Percentiles rank a stretch among this genome's conserved stretches.
Evolutionary conservation across 306 rosid species (phyloP).

Genomic region (Fragaria ananassa): DNA sequence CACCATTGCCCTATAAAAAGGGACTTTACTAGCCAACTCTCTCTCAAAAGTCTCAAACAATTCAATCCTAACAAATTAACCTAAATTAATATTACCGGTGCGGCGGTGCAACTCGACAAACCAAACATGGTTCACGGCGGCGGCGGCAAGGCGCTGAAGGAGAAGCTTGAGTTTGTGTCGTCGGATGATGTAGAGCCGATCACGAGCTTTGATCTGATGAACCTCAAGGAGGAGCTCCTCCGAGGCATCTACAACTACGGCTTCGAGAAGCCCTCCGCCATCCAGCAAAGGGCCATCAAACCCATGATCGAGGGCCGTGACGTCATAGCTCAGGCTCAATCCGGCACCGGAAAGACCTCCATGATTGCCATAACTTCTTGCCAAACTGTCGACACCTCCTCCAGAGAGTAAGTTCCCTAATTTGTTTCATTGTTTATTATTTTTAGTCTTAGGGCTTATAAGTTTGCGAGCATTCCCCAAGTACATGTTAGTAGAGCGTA

Average conservation of each 20-base stretch:
- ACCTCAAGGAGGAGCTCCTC: constrained; percentile 78
- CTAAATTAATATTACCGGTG: neutral
- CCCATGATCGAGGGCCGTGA: constrained; percentile 90
- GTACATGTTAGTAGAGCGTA: too few relatives aligned
- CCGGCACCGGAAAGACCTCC: constrained; percentile 95
- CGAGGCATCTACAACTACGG: constrained; percentile 88
- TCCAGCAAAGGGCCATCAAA: constrained; percentile 87
- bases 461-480: neutral
- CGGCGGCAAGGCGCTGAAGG: constrained; percentile 31
- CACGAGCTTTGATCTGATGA: constrained; percentile 81
- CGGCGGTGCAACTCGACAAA: neutral
- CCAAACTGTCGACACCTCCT: constrained; percentile 72
- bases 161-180: constrained; percentile 66
- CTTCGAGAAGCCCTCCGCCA: constrained; percentile 93
- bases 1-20: neutral
- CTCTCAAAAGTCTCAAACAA: neutral
- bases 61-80: neutral
- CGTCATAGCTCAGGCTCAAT: constrained; percentile 96
- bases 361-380: constrained; percentile 95
- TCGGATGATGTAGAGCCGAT: constrained; percentile 77
- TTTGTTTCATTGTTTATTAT: constrained; percentile 3
- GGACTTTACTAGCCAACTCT: neutral
- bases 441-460: neutral
- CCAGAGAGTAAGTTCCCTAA: constrained; percentile 59
- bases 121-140: constrained; percentile 28